Conservation (phyloP, 495 filamentous ascomycete species). For the Hyaloscypha hepaticicola region DNA sequence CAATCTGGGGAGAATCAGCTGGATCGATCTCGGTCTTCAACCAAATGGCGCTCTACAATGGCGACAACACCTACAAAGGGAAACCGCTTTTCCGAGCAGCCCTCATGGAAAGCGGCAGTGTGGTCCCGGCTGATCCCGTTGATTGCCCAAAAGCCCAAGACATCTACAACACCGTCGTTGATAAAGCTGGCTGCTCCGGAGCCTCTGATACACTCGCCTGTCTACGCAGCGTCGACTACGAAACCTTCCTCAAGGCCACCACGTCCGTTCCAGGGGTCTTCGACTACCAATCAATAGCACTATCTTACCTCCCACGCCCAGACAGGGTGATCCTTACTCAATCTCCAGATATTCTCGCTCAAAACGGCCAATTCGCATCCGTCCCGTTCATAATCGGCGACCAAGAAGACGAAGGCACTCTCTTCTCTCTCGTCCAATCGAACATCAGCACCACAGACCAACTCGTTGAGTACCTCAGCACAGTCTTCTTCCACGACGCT, state of each 20-base stretch:
- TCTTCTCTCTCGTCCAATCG: conserved; percentile 60
- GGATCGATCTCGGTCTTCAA: conserved; percentile 63
- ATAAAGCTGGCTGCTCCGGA: conserved; percentile 53
- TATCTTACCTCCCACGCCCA: conserved; percentile 64
- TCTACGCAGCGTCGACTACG: conserved; percentile 58
- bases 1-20: conserved; percentile 39
- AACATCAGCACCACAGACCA: conserved; percentile 60
- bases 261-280: conserved; percentile 65
- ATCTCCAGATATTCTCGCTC: conserved; percentile 53
- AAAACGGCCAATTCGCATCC: conserved; percentile 47
- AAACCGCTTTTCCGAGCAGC: conserved; percentile 66
- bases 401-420: conserved; percentile 59
- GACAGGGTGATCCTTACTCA: conserved; percentile 56
- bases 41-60: conserved; percentile 67
- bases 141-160: conserved; percentile 57
- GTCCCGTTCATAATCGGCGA: conserved; percentile 61
- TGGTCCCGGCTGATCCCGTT: conserved; percentile 61
- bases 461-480: conserved; percentile 57
- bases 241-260: conserved; percentile 58
- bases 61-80: conserved; percentile 67
- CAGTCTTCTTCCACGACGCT: conserved; percentile 48
- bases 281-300: conserved; percentile 60
- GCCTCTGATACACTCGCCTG: conserved; percentile 59
- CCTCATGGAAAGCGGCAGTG: conserved; percentile 61
- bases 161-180: conserved; percentile 63